Percentiles rank a stretch among this genome's conserved stretches.
Evolutionary conservation across 2,329 filamentous ascomycete genomes (phyloP).

Genomic region (Cryphonectria parasitica): DNA sequence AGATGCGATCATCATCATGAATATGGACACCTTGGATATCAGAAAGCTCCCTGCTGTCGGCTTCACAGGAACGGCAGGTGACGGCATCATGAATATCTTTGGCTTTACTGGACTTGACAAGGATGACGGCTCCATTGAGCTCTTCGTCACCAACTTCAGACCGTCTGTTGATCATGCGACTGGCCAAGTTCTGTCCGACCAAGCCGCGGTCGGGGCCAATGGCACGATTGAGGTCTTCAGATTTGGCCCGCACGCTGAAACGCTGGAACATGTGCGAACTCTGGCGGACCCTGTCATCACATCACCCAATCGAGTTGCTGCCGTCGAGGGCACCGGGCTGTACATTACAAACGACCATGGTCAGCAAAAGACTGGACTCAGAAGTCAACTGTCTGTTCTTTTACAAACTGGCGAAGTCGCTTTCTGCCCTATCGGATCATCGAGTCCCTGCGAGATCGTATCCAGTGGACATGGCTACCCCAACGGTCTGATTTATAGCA

Average conservation of each 20-base stretch:
- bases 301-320: slow-evolving; percentile 20
- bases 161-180: slow-evolving; percentile 33
- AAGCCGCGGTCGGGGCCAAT: slow-evolving; percentile 13
- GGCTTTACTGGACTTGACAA: slow-evolving; percentile 39
- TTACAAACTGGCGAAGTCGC: slow-evolving; percentile 15
- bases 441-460: slow-evolving; percentile 7
- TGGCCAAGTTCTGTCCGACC: slow-evolving; percentile 7
- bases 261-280: slow-evolving; percentile 10
- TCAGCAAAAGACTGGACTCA: slow-evolving; percentile 9
- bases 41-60: slow-evolving; percentile 35
- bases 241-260: not conserved
- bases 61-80: slow-evolving; percentile 38
- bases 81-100: slow-evolving; percentile 37
- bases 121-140: slow-evolving; percentile 29
- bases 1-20: slow-evolving; percentile 39
- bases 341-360: slow-evolving; percentile 22
- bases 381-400: not conserved
- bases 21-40: slow-evolving; percentile 39
- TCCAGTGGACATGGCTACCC: slow-evolving; percentile 17
- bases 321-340: not conserved
- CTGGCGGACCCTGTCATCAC: slow-evolving; percentile 9
- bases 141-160: slow-evolving; percentile 35
- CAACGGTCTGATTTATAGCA: slow-evolving; percentile 16
- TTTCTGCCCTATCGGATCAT: slow-evolving; percentile 1
- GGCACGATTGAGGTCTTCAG: slow-evolving; percentile 19